Base-by-base conservation (phyloP, 371 early-diverging fungal genomes). In the Lichtheimia hyalospora region DNA sequence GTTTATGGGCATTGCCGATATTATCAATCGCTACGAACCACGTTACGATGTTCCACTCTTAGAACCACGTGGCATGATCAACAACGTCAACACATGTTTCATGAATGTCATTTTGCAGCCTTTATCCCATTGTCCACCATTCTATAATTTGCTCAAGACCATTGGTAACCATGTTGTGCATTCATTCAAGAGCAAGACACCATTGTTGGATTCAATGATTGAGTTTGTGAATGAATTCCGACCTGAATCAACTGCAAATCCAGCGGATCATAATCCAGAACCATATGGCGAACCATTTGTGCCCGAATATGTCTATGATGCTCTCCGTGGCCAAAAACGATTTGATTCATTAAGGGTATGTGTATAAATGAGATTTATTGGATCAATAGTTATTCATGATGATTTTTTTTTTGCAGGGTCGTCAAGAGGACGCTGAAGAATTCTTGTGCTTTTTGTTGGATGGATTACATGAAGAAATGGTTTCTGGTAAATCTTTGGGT, bases 361-460 rank as follows among this genome's bases (percentile, higher is more conserved):
- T 21, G 23, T 23, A 28, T 24, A 10, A 57, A 5, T 20, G n/a
- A 41, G 18, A 48, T 24, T 2, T 18, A 1, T 20, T 21, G 46
- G 46, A 48, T 23, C 10, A 48, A 14, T 2, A 12, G 18, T 2
- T 23, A 21, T 18, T 54, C 18, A 15, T 5, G 3, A 21, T 18
- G 23, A 24, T 15, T 54, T 60, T 41, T 51, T 44, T 51, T 44
- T 5, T 24, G 27, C 34, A 80, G 83, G 97, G 97, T 6, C 86
- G 94, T 42, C 98, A 98, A 73, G 97, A 99, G 69, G 99, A 99
- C 69, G 96, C 98, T 1, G 92, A 97, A 57, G 98, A 99, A 71
- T 98, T 96, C 74, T 68, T 98, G 59, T 92, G 92, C 51, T 95
- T 89, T 63, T 68, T 99, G 12, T 71, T 99, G 54, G 92, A 99